phyloP scores from a whole-genome alignment of 2,329 filamentous ascomycete genomes.

The Stromatinia cepivora region DNA sequence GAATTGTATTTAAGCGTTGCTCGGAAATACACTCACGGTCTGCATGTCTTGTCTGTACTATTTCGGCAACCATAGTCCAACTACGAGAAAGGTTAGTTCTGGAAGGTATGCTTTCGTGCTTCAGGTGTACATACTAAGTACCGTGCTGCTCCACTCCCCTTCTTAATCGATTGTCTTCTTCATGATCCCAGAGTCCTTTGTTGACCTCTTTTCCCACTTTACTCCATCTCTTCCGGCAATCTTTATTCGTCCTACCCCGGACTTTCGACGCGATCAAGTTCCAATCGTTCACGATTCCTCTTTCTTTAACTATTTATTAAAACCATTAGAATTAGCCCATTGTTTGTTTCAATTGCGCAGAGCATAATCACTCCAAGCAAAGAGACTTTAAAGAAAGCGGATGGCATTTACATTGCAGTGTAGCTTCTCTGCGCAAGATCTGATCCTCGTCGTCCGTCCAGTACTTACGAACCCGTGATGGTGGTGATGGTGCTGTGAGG shows the following conservation, averaged over 20 bases:
- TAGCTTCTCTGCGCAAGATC: slow-evolving; percentile 19
- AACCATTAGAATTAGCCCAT: neutral
- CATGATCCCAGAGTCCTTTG: slow-evolving; percentile 20
- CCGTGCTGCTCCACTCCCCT: slow-evolving; percentile 14
- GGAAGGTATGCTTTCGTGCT: neutral
- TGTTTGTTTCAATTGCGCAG: neutral
- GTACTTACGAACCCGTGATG: slow-evolving; percentile 18
- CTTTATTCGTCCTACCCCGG: slow-evolving; percentile 17
- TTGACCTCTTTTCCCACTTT: slow-evolving; percentile 20
- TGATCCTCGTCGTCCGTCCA: slow-evolving; percentile 18
- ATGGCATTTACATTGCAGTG: slow-evolving; percentile 17
- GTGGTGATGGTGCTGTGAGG: slow-evolving; percentile 15
- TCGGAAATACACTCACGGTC: slow-evolving; percentile 9
- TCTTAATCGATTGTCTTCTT: slow-evolving; percentile 13
- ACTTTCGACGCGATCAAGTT: slow-evolving; percentile 21
- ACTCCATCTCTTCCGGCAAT: slow-evolving; percentile 20
- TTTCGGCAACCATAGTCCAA: slow-evolving; percentile 16
- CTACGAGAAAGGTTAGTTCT: slow-evolving; percentile 1
- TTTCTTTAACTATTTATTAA: slow-evolving; percentile 11
- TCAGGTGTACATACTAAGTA: slow-evolving; percentile 9
- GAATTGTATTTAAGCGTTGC: neutral
- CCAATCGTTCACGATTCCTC: slow-evolving; percentile 20
- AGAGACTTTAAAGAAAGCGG: neutral
- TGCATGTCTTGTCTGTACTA: slow-evolving; percentile 17
- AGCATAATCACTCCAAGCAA: neutral